Percentiles rank a stretch among this genome's conserved stretches.
phyloP scores from a whole-genome alignment of 805 yeast species.

The Lipomyces orientalis region DNA sequence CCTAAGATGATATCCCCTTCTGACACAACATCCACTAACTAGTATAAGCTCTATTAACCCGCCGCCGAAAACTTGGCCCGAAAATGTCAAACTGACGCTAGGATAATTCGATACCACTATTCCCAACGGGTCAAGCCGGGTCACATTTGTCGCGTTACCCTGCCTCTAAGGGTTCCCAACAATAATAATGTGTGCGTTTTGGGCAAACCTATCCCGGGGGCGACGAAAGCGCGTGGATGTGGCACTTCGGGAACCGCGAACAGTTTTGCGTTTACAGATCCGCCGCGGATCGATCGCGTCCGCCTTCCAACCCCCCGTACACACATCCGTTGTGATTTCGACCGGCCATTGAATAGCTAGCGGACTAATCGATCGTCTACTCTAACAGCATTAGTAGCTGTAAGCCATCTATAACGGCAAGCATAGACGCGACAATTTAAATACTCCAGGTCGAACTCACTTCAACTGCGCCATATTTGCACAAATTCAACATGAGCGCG shows the following conservation, averaged over 20 bases:
- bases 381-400: not conserved
- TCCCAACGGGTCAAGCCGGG: not conserved
- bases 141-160: not conserved
- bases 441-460: not conserved
- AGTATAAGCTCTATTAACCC: too few relatives aligned
- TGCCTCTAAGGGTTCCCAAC: not conserved
- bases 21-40: not conserved
- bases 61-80: too few relatives aligned
- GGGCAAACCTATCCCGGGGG: not conserved
- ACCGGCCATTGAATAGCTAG: not conserved
- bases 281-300: not conserved
- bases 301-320: not conserved
- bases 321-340: not conserved
- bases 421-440: not conserved
- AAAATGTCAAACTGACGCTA: too few relatives aligned
- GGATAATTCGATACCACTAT: too few relatives aligned
- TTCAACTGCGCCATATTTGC: not conserved
- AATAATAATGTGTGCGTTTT: not conserved
- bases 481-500: not conserved
- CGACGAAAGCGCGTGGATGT: not conserved
- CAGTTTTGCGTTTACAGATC: slow-evolving; percentile 2
- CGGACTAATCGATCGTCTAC: not conserved
- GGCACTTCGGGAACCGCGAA: not conserved
- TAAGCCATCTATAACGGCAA: not conserved
- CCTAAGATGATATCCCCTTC: not conserved